Conservation (phyloP, 2,329 filamentous ascomycete genomes). For the Alternaria arborescens region DNA sequence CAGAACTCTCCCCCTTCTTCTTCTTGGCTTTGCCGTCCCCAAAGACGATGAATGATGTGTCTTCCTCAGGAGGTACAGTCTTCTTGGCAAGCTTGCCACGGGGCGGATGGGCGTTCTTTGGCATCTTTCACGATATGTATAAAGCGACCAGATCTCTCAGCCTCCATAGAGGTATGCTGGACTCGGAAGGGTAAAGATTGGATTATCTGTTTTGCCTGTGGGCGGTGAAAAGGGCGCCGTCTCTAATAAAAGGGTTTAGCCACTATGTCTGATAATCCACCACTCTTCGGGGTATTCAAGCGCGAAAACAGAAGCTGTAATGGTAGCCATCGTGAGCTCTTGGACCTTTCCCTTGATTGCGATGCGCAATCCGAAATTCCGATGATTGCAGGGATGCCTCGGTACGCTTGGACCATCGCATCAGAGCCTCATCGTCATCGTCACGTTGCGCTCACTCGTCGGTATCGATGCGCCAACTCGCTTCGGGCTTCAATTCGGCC, state of each 20-base stretch:
- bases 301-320: background rate
- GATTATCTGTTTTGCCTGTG: slow-evolving; percentile 14
- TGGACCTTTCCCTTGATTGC: slow-evolving; percentile 2
- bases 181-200: slow-evolving; percentile 4
- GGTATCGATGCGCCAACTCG: background rate
- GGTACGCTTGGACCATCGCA: slow-evolving; percentile 21
- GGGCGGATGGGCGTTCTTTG: slow-evolving; percentile 60
- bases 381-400: slow-evolving; percentile 23
- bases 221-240: slow-evolving; percentile 24
- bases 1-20: slow-evolving; percentile 43
- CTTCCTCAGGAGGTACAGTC: slow-evolving; percentile 54
- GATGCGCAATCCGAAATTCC: slow-evolving; percentile 22
- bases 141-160: background rate
- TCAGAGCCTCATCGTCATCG: slow-evolving; percentile 13
- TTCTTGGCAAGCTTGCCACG: slow-evolving; percentile 54
- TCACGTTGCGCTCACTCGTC: background rate
- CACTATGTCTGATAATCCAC: slow-evolving; percentile 9
- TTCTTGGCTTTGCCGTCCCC: slow-evolving; percentile 56
- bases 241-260: slow-evolving; percentile 29
- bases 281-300: background rate
- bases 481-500: background rate
- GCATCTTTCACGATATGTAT: slow-evolving; percentile 46
- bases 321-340: slow-evolving; percentile 14
- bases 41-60: slow-evolving; percentile 60
- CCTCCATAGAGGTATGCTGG: slow-evolving; percentile 18